These are phyloP conservation scores for Nyctanthes arbortristis DNA, from an alignment of 257 asterid genomes.

Conservation along the genomic window DNA sequence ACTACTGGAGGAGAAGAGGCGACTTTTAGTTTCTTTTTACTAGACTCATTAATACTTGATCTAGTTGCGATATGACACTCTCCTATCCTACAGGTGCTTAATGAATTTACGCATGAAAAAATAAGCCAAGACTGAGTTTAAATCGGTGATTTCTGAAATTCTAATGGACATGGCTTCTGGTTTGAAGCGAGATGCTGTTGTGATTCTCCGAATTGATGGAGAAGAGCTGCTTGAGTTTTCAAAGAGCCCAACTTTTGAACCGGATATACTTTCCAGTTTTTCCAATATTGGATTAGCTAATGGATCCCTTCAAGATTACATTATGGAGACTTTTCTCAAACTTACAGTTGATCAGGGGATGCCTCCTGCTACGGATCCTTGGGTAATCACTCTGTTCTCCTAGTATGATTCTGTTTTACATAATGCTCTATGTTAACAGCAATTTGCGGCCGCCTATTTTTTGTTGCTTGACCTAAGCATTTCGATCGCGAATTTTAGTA, in stretches of 20 bases:
- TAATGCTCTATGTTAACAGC: too few species aligned
- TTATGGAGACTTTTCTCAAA: constrained; percentile 64
- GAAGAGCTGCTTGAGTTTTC: constrained; percentile 78
- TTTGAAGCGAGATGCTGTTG: constrained; percentile 81
- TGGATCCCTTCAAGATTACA: constrained; percentile 61
- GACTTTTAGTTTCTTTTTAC: too few species aligned
- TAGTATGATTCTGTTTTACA: neutral
- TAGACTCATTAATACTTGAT: too few species aligned
- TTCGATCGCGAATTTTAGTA: too few species aligned
- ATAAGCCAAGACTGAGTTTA: constrained; percentile 72
- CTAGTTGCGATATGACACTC: constrained; percentile 14
- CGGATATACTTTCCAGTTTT: constrained; percentile 53
- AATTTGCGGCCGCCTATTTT: too few species aligned
- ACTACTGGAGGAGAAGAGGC: too few species aligned
- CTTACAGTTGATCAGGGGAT: constrained; percentile 88
- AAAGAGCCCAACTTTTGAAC: constrained; percentile 49
- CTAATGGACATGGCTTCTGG: constrained; percentile 95
- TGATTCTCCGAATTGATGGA: constrained; percentile 90
- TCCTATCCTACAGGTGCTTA: constrained; percentile 69
- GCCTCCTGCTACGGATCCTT: constrained; percentile 93
- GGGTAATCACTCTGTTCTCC: constrained; percentile 46
- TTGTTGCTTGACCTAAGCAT: too few species aligned
- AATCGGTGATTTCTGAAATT: constrained; percentile 73
- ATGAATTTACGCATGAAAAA: constrained; percentile 68
- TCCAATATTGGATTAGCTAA: constrained; percentile 48